Base-by-base conservation (phyloP, 768 basidiomycete genomes). In the Mrakia gelida region DNA sequence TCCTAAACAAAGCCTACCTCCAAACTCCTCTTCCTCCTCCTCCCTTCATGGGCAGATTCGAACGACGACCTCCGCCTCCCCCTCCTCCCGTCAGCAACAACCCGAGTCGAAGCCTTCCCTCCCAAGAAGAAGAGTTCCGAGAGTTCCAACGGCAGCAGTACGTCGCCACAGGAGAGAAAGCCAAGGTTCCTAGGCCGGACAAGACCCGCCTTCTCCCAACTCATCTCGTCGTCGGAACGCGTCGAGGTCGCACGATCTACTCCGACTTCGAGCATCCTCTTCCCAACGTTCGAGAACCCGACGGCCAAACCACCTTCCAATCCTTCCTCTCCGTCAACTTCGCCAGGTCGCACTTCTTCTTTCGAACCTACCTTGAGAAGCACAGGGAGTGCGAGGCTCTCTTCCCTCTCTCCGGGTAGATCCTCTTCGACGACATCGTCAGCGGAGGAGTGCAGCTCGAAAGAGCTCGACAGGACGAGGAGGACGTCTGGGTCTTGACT, bases 381-480 rank as follows among this genome's bases (percentile, higher is more conserved):
- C 71, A 54, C 21, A 26, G 71, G 13, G 71, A 73, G n/a, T 73
- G 71, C 52, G 71, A 54, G 49, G 71, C 71, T 28, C 45, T 73
- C n/a, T 73, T 8, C n/a, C 71, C 71, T 6, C 45, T 73, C 28
- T 28, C 52, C 23, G 71, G 71, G 6, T 52, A 73, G 18, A 56
- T 73, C 10, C 43, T 73, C 30, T 73, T 73, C 30, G 71, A 73
- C n/a, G 71, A 73, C 34, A 52, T 73, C 45, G 21, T 56, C 32
- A 10, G 28, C 2, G 43, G 71, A 30, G 71, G 71, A 9, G 71
- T 73, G 7, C 41, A 73, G 32, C 71, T 73, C 52, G 71, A 43
- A 9, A 28, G 30, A 9, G 41, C 28, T 30, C 52, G 34, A 6
- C 3, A 9, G 26, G 30, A 73, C 30, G 52, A n/a, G 11, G 28